phyloP scores from a whole-genome alignment of 2,329 filamentous ascomycete genomes.

The Emmonsiellopsis sp. region DNA sequence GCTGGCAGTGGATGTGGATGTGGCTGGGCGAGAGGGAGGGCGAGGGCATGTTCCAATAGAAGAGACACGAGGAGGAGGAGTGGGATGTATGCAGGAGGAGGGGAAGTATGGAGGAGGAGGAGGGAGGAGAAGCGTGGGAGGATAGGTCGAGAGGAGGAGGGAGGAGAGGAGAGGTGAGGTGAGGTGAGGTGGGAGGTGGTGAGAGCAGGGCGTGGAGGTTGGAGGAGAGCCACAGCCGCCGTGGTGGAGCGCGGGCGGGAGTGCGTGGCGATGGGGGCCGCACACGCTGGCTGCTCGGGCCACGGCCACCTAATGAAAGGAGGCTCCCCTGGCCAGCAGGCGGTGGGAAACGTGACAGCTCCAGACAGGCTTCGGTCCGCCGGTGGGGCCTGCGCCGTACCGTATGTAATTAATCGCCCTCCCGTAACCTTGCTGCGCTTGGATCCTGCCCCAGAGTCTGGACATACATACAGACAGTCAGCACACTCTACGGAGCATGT shows the following conservation, averaged over 20 bases:
- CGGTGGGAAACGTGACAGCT: neutral
- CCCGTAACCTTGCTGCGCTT: too few species aligned
- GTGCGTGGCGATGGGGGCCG: too few species aligned
- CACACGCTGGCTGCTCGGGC: too few species aligned
- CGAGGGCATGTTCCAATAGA: neutral
- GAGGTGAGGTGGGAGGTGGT: neutral
- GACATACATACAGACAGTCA: too few species aligned
- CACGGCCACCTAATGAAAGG: too few species aligned
- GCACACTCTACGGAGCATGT: too few species aligned
- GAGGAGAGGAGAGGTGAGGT: slow-evolving; percentile 5
- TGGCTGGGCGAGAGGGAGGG: neutral
- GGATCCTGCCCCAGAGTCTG: too few species aligned
- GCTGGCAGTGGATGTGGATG: neutral
- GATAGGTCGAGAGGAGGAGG: slow-evolving; percentile 3
- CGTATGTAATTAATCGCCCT: too few species aligned
- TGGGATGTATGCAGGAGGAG: slow-evolving; percentile 10
- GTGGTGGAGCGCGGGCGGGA: slow-evolving; percentile 6
- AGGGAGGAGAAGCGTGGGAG: slow-evolving; percentile 12
- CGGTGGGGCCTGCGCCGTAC: neutral
- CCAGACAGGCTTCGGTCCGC: neutral
- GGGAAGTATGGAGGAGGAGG: slow-evolving; percentile 19
- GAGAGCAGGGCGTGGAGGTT: neutral
- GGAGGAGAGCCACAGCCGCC: slow-evolving; percentile 20
- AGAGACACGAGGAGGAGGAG: neutral
- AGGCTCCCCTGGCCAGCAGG: too few species aligned